Conservation (phyloP, 345 rosid genomes). For the Acer campestre region DNA sequence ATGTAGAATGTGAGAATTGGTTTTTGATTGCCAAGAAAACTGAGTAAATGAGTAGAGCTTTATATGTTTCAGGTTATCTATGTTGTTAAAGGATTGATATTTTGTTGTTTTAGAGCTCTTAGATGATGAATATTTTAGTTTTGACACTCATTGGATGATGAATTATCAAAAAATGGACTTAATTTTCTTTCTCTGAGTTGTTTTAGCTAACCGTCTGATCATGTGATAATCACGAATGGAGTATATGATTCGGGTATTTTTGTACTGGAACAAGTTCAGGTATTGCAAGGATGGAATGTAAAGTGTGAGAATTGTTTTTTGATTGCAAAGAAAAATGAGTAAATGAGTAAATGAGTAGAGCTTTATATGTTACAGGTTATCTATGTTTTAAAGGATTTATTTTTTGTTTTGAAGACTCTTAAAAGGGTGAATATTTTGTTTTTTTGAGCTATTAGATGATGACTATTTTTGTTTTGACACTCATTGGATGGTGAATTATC, state of each 20-base stretch:
- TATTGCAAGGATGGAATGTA: conserved; percentile 1
- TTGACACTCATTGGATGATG: background rate
- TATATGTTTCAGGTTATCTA: background rate
- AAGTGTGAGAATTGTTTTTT: background rate
- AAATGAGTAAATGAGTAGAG: background rate
- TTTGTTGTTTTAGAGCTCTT: background rate
- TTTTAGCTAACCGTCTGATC: background rate
- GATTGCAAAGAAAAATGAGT: background rate
- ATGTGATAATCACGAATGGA: background rate
- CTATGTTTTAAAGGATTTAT: no score
- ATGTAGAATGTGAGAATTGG: background rate
- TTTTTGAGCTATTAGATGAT: background rate
- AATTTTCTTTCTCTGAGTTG: background rate
- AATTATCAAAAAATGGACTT: conserved; percentile 5
- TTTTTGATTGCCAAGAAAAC: background rate
- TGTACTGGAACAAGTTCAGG: conserved; percentile 29
- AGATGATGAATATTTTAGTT: conserved; percentile 2
- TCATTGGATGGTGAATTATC: background rate
- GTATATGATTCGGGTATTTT: conserved; percentile 1
- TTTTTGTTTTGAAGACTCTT: background rate
- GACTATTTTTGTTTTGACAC: background rate
- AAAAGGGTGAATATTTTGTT: background rate
- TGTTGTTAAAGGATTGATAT: background rate
- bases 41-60: background rate
- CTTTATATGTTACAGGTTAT: background rate